Evolutionary conservation across 345 rosid genomes (phyloP).

Genomic region (Eucalyptus albens): DNA sequence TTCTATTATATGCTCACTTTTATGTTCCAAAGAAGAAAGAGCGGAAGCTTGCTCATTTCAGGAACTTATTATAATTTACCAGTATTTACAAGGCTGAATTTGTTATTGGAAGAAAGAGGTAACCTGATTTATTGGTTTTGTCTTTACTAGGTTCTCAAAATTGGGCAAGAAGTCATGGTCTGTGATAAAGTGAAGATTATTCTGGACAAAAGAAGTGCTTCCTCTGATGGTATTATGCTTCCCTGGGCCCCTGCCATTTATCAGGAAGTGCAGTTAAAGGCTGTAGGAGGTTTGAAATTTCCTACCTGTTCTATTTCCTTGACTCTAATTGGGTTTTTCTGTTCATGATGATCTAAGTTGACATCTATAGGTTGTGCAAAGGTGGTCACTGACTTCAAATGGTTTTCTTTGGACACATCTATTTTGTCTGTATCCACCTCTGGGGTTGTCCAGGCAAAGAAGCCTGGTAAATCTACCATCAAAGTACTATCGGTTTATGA

Average conservation of each 20-base stretch:
- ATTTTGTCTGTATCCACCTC: constrained; percentile 55
- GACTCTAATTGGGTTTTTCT: background rate
- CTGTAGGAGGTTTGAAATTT: constrained; percentile 56
- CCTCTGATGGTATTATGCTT: constrained; percentile 36
- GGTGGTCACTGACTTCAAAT: constrained; percentile 66
- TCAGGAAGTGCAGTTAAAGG: constrained; percentile 78
- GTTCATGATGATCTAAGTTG: background rate
- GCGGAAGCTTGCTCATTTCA: background rate
- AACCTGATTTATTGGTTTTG: background rate
- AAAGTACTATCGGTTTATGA: constrained; percentile 50
- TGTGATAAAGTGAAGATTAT: constrained; percentile 62
- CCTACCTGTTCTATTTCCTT: background rate
- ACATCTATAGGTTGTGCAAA: constrained; percentile 63
- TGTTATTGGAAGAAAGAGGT: background rate
- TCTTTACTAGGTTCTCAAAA: constrained; percentile 49
- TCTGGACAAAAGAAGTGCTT: constrained; percentile 21
- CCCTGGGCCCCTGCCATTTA: constrained; percentile 80
- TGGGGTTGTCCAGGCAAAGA: constrained; percentile 78
- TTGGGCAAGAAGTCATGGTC: constrained; percentile 64
- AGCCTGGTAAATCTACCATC: constrained; percentile 34
- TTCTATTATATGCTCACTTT: background rate
- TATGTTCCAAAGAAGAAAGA: background rate
- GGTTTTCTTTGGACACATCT: constrained; percentile 76
- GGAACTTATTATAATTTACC: background rate
- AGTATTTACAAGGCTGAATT: background rate